These are phyloP conservation scores for Syzygium jambos DNA, from an alignment of 345 rosid genomes.

Conservation along the genomic window DNA sequence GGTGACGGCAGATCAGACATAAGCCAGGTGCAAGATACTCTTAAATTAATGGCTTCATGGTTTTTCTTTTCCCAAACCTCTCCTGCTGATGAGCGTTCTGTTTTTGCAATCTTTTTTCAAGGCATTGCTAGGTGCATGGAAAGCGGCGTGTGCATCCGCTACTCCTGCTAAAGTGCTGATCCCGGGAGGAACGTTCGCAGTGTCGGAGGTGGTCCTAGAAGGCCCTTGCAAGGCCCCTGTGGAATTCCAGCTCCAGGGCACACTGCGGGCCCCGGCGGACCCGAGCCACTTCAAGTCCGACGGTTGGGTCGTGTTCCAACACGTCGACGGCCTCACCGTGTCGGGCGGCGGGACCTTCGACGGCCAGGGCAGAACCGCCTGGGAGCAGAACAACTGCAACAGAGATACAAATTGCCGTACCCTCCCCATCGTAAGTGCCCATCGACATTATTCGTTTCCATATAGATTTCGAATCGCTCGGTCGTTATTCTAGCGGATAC, in stretches of 20 bases:
- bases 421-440: slow-evolving; percentile 27
- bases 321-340: slow-evolving; percentile 25
- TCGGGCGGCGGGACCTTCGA: slow-evolving; percentile 53
- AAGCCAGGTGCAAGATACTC: not conserved
- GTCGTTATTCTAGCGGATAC: not conserved
- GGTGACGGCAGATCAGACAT: not conserved
- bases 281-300: slow-evolving; percentile 8
- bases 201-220: slow-evolving; percentile 13
- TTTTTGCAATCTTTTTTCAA: not conserved
- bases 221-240: slow-evolving; percentile 38
- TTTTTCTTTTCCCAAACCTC: not conserved
- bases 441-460: not conserved
- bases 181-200: slow-evolving; percentile 24
- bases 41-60: not conserved
- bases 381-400: slow-evolving; percentile 23
- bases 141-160: slow-evolving; percentile 32
- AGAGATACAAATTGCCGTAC: slow-evolving; percentile 19
- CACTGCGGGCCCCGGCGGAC: slow-evolving; percentile 26
- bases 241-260: slow-evolving; percentile 20
- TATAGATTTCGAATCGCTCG: not conserved
- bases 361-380: slow-evolving; percentile 39
- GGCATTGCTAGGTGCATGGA: slow-evolving; percentile 28
- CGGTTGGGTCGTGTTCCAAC: slow-evolving; percentile 36
- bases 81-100: not conserved
- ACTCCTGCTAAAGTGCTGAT: slow-evolving; percentile 22